These are phyloP conservation scores for Phascolomyces articulosus DNA, from an alignment of 371 early-diverging fungal species.

Conservation along the genomic window DNA sequence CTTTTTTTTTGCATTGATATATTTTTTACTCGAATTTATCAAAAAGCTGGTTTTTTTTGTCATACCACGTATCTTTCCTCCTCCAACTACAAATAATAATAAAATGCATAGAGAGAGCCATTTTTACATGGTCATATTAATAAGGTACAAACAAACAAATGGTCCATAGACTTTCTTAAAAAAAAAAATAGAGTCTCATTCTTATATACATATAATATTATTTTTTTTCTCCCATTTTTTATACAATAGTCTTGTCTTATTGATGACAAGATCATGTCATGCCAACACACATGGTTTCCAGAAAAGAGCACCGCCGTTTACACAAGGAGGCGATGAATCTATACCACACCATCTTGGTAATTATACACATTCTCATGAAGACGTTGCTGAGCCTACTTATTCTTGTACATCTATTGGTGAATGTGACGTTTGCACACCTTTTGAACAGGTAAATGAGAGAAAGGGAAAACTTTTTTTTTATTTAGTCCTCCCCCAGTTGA, in stretches of 20 bases:
- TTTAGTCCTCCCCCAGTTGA: no score
- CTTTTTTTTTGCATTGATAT: no score
- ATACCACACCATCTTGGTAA: conserved; percentile 31
- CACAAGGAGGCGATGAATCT: background rate
- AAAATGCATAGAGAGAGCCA: background rate
- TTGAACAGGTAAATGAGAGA: conserved; percentile 41
- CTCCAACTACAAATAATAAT: no score
- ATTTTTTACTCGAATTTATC: no score
- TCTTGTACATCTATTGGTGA: conserved; percentile 45
- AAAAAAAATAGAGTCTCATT: no score
- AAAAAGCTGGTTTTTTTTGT: no score
- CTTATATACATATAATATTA: no score
- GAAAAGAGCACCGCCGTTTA: conserved; percentile 22
- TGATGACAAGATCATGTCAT: background rate
- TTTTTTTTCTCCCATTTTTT: background rate
- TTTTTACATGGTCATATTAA: background rate
- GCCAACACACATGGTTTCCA: background rate
- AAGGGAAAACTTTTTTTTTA: no score
- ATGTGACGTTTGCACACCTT: conserved; percentile 44
- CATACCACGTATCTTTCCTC: no score
- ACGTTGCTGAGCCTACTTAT: conserved; percentile 38
- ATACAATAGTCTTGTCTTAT: background rate
- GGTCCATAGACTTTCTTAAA: no score
- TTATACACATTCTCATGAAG: conserved; percentile 52
- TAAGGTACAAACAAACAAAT: conserved; percentile 3